phyloP scores from a whole-genome alignment of 208 protist genomes.

The Balamuthia mandrillaris region DNA sequence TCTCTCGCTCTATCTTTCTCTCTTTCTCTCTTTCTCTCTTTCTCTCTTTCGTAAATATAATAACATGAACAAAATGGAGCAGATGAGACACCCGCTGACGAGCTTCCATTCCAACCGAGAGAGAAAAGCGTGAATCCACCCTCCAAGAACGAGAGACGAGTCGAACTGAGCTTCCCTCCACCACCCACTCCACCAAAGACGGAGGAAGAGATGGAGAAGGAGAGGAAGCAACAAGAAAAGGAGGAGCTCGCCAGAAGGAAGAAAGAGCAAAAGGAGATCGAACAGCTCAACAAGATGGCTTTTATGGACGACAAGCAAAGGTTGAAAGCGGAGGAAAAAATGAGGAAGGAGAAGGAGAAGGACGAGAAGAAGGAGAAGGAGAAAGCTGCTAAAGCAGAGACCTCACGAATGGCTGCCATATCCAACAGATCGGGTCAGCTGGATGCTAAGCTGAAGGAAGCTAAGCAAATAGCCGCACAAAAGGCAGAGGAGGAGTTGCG shows the following conservation, averaged over 20 bases:
- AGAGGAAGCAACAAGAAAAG: constrained; percentile 17
- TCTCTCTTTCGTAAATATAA: not conserved
- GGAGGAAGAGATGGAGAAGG: constrained; percentile 19
- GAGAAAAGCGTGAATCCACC: constrained; percentile 31
- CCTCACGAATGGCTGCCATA: not conserved
- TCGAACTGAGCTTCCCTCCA: constrained; percentile 32
- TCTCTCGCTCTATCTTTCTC: not conserved
- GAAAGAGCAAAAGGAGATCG: not conserved
- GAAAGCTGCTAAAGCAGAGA: not conserved
- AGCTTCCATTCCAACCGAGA: constrained; percentile 3
- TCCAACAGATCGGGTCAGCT: not conserved
- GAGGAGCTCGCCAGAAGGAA: constrained; percentile 3
- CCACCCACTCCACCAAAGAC: constrained; percentile 23
- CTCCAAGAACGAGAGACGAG: not conserved
- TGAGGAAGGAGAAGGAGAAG: constrained; percentile 12
- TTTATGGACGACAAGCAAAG: constrained; percentile 39
- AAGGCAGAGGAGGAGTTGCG: not conserved
- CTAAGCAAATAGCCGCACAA: not conserved
- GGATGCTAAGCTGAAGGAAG: constrained; percentile 8
- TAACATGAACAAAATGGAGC: not conserved
- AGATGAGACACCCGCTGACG: not conserved
- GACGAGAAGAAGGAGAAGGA: constrained; percentile 25
- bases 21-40: too few relatives aligned
- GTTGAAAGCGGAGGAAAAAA: not conserved
- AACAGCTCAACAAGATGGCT: not conserved